Conservation (phyloP, 345 rosid species). For the Syzygium aromaticum region DNA sequence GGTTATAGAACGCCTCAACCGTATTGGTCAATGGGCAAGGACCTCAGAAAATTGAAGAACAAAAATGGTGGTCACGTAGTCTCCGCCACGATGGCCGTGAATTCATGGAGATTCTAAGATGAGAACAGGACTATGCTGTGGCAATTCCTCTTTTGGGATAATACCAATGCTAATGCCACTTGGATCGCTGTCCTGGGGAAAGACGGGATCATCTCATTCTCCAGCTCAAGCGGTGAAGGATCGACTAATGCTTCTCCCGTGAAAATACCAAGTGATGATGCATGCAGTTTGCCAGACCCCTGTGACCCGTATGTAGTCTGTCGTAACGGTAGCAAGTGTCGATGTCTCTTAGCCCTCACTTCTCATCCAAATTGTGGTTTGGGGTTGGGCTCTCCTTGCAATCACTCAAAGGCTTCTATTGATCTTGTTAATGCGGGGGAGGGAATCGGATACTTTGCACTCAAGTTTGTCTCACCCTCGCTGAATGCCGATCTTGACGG, state of each 20-base stretch:
- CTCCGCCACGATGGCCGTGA: slow-evolving; percentile 35
- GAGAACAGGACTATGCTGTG: slow-evolving; percentile 29
- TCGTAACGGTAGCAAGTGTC: slow-evolving; percentile 36
- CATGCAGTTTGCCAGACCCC: slow-evolving; percentile 58
- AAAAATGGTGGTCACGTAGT: slow-evolving; percentile 32
- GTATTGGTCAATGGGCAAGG: slow-evolving; percentile 68
- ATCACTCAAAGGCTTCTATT: slow-evolving; percentile 15
- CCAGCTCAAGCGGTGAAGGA: slow-evolving; percentile 19
- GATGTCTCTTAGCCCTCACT: slow-evolving; percentile 47
- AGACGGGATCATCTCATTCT: slow-evolving; percentile 56
- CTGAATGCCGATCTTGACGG: slow-evolving; percentile 44
- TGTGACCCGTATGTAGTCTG: slow-evolving; percentile 55
- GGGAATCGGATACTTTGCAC: slow-evolving; percentile 48
- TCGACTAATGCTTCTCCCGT: slow-evolving; percentile 15
- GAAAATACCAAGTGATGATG: slow-evolving; percentile 45
- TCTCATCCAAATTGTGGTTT: slow-evolving; percentile 31
- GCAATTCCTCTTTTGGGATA: slow-evolving; percentile 36
- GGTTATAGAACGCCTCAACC: slow-evolving; percentile 48
- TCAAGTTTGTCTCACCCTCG: slow-evolving; percentile 36
- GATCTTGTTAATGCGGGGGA: slow-evolving; percentile 54
- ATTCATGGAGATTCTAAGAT: slow-evolving; percentile 80
- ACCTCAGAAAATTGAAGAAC: slow-evolving; percentile 27
- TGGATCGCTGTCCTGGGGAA: slow-evolving; percentile 67
- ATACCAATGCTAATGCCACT: slow-evolving; percentile 32
- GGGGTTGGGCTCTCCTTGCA: slow-evolving; percentile 50